Evolutionary conservation across 2,329 filamentous ascomycete genomes (phyloP).

Genomic region (Coniochaeta sp.): DNA sequence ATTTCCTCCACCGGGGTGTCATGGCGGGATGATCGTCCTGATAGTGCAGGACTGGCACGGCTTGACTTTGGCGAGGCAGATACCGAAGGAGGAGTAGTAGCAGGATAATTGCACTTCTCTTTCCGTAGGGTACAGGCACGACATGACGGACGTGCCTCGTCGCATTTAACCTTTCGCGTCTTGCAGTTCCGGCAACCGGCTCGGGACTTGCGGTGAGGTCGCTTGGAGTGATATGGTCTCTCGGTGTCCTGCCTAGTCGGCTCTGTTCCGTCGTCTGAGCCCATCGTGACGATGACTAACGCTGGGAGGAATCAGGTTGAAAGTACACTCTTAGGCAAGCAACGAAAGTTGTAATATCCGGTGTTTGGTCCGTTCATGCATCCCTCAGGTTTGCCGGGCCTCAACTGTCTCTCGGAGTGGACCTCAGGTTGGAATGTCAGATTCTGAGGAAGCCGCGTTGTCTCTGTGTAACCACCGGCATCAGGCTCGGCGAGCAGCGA

Average conservation of each 20-base stretch:
- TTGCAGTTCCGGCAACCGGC: slow-evolving; percentile 49
- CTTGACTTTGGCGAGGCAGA: background rate
- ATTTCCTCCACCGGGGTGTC: background rate
- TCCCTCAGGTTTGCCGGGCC: no score
- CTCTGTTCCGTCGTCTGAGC: background rate
- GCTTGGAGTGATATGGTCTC: slow-evolving; percentile 36
- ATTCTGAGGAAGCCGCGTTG: no score
- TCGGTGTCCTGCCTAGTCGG: slow-evolving; percentile 3
- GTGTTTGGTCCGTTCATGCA: no score
- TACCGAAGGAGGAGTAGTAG: slow-evolving; percentile 11
- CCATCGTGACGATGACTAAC: background rate
- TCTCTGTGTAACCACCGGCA: no score
- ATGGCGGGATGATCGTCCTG: background rate
- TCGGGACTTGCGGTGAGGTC: slow-evolving; percentile 49
- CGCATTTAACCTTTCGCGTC: slow-evolving; percentile 47
- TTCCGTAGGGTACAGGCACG: slow-evolving; percentile 40
- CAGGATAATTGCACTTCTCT: slow-evolving; percentile 40
- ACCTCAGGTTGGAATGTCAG: no score
- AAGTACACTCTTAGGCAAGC: no score
- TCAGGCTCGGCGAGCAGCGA: no score
- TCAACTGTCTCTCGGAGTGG: no score
- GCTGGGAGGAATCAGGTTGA: no score
- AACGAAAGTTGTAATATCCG: no score
- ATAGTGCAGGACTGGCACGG: slow-evolving; percentile 4
- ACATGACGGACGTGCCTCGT: slow-evolving; percentile 43